phyloP scores from a whole-genome alignment of 1,284 basidiomycete species.

The Leccinum subrobustum region DNA sequence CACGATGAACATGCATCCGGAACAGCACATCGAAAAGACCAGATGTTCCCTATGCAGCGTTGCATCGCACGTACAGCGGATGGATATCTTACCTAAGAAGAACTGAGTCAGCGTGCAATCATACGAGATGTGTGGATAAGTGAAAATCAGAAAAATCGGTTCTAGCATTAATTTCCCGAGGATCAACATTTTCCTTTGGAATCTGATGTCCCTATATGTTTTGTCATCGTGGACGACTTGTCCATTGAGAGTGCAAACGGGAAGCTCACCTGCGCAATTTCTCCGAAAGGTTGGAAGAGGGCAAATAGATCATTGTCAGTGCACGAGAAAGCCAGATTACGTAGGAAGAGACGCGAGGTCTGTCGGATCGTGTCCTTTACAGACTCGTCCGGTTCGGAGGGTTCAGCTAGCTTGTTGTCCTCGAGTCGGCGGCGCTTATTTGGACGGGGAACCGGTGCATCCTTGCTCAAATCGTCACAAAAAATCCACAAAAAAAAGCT shows the following conservation, averaged over 20 bases:
- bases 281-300: constrained; percentile 74
- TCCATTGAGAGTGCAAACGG: constrained; percentile 4
- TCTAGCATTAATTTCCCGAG: constrained; percentile 50
- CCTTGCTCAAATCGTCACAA: constrained; percentile 37
- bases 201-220: constrained; percentile 65
- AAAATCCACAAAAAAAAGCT: neutral
- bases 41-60: neutral
- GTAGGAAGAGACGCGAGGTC: constrained; percentile 85
- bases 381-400: constrained; percentile 37
- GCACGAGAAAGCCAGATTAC: constrained; percentile 88
- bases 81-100: constrained; percentile 18
- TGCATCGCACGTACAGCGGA: neutral
- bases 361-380: constrained; percentile 67
- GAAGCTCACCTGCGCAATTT: constrained; percentile 65
- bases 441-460: constrained; percentile 61
- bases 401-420: constrained; percentile 12
- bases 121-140: neutral
- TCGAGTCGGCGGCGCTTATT: constrained; percentile 61
- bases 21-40: neutral
- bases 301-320: constrained; percentile 70
- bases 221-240: constrained; percentile 43
- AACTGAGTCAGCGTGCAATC: constrained; percentile 4
- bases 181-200: constrained; percentile 54
- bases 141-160: constrained; percentile 30
- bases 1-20: neutral